Conservation (phyloP, 2,329 filamentous ascomycete genomes). For the Herpotrichia juniperi region DNA sequence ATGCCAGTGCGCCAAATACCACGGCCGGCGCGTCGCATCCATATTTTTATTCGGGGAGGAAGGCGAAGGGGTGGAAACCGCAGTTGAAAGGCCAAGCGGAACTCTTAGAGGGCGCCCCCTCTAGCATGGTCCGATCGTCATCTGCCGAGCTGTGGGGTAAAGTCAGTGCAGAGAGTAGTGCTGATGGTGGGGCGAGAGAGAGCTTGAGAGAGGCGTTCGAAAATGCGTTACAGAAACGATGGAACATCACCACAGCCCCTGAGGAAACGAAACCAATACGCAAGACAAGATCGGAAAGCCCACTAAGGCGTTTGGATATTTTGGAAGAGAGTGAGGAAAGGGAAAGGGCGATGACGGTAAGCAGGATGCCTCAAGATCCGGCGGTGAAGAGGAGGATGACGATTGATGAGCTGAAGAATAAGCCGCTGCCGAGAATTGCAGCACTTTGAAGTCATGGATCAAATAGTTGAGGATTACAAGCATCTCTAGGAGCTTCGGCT, state of each 20-base stretch:
- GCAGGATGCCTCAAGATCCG: slow-evolving; percentile 2
- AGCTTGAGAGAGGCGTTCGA: slow-evolving; percentile 14
- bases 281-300: slow-evolving; percentile 17
- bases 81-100: slow-evolving; percentile 11
- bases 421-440: slow-evolving; percentile 34
- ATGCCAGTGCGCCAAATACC: slow-evolving; percentile 24
- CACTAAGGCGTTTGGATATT: slow-evolving; percentile 13
- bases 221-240: slow-evolving; percentile 14
- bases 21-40: slow-evolving; percentile 4
- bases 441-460: slow-evolving; percentile 9
- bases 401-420: slow-evolving; percentile 34
- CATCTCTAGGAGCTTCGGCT: too few species aligned
- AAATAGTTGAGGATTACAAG: background rate
- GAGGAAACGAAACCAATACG: slow-evolving; percentile 10
- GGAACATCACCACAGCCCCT: slow-evolving; percentile 6
- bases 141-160: slow-evolving; percentile 23
- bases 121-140: slow-evolving; percentile 12
- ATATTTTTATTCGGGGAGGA: background rate
- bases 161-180: slow-evolving; percentile 27
- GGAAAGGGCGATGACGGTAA: slow-evolving; percentile 8
- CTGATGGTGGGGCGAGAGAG: slow-evolving; percentile 16
- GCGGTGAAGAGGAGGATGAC: slow-evolving; percentile 10
- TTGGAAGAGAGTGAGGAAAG: slow-evolving; percentile 3
- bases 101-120: background rate
- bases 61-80: slow-evolving; percentile 25